Evolutionary conservation across 169 alveolate species (phyloP), one percentile per base, ranked within the genome.

Genomic region (Cardiosporidium cionae): DNA sequence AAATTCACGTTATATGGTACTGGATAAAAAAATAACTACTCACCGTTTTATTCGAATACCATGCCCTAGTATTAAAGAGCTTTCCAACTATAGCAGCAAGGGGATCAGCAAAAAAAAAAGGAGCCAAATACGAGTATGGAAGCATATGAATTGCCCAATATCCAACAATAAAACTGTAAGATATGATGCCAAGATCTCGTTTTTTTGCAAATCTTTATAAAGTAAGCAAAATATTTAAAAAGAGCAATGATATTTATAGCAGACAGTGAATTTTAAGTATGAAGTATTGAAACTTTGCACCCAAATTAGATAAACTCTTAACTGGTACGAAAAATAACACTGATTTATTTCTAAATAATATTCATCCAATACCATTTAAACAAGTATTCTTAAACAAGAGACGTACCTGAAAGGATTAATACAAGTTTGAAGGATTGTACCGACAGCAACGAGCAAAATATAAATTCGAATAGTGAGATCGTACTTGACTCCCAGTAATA

Each of bases 81-180:
- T 77, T 77, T 1, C 83, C 83, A 32, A 70, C 66, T 3, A 77
- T 73, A 35, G 83, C 83, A 28, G 78, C 83, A 25, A 77, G 65
- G 7, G 83, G 83, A 65, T 77, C 83, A 6, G 84, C 84, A 33
- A 72, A 77, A 29, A 77, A 72, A 7, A 78, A n/a, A 31, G 84
- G 83, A n/a, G 70, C 73, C 16, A 77, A 65, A 31, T 62, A 37
- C 5, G 63, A 37, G n/a, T 54, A 52, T 34, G 78, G 78, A 29
- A 77, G 33, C 33, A 35, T 32, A 7, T 64, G 52, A 7, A 65
- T 23, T 23, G 83, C 78, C 83, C 83, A 77, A 70, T n/a, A 29
- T 35, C 68, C 58, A 34, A 77, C 83, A 5, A 77, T 70, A 22
- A 29, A 3, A 23, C 83, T 78, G 70, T 72, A 77, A 25, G 27